Conservation (phyloP, 768 basidiomycete species). For the Trametes coccinea region DNA sequence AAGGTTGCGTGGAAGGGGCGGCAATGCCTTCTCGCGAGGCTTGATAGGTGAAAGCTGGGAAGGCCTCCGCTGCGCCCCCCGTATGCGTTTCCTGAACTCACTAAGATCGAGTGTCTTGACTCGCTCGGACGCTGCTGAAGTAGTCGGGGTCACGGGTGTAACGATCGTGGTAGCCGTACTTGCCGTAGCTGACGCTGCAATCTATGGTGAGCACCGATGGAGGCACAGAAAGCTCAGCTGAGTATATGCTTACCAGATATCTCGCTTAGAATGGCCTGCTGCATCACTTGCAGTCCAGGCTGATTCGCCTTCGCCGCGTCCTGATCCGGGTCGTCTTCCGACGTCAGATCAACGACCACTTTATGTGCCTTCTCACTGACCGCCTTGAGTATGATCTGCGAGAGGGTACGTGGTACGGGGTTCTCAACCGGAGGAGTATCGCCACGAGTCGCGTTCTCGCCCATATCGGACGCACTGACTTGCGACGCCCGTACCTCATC, state of each 20-base stretch:
- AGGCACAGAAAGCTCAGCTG: too few relatives aligned
- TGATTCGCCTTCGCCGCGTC: not conserved
- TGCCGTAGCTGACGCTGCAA: not conserved
- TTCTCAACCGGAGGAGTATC: constrained; percentile 4
- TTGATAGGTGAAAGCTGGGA: not conserved
- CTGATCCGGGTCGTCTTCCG: constrained; percentile 4
- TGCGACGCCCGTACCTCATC: not conserved
- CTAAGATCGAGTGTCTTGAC: constrained; percentile 8
- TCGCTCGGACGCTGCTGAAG: not conserved
- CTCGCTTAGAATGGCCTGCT: not conserved
- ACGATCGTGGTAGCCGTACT: not conserved
- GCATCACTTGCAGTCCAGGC: not conserved
- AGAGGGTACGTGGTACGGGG: not conserved
- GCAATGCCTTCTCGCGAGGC: not conserved
- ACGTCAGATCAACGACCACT: constrained; percentile 15
- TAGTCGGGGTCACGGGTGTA: not conserved
- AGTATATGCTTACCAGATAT: too few relatives aligned
- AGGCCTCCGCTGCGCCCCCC: not conserved
- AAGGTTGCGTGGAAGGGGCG: not conserved
- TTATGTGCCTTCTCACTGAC: constrained; percentile 5
- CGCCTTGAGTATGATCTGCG: constrained; percentile 11
- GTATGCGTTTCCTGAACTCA: not conserved
- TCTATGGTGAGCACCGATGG: not conserved
- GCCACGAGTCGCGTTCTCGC: not conserved
- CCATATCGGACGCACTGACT: not conserved